Conservation (phyloP, 257 asterid genomes). For the Paulownia fortunei region DNA sequence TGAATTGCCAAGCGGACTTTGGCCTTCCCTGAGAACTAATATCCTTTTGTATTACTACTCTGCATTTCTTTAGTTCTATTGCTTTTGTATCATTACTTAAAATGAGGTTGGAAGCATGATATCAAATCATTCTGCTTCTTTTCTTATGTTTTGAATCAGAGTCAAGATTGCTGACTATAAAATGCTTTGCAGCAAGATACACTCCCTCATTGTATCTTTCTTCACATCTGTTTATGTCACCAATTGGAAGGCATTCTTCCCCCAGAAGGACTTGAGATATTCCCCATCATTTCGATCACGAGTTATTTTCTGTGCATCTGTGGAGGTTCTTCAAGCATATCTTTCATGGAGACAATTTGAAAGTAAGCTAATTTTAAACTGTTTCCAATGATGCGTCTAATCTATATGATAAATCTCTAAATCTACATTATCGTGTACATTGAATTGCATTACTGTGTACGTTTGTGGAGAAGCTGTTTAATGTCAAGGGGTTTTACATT, state of each 20-base stretch:
- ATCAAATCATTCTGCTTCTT: not conserved
- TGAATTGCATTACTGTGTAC: conserved; percentile 7
- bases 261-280: conserved; percentile 50
- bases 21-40: not conserved
- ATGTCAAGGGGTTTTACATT: not conserved
- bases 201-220: conserved; percentile 73
- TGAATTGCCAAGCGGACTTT: not conserved
- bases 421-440: not conserved
- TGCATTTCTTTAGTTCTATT: not conserved
- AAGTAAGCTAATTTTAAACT: conserved; percentile 46
- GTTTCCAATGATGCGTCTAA: not conserved
- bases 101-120: conserved; percentile 21
- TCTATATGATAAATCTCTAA: not conserved
- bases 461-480: conserved; percentile 14
- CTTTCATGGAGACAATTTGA: conserved; percentile 82
- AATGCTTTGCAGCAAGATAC: conserved; percentile 77
- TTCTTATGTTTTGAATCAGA: conserved; percentile 26
- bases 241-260: conserved; percentile 76
- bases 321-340: conserved; percentile 89
- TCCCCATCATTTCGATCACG: conserved; percentile 78
- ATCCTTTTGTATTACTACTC: not conserved
- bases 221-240: conserved; percentile 68
- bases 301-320: conserved; percentile 69
- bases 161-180: conserved; percentile 31
- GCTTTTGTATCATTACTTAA: not conserved